Evolutionary conservation across 1,284 basidiomycete species (phyloP), one percentile per base, ranked within the genome.

Genomic region (Microstroma glucosiphilum): DNA sequence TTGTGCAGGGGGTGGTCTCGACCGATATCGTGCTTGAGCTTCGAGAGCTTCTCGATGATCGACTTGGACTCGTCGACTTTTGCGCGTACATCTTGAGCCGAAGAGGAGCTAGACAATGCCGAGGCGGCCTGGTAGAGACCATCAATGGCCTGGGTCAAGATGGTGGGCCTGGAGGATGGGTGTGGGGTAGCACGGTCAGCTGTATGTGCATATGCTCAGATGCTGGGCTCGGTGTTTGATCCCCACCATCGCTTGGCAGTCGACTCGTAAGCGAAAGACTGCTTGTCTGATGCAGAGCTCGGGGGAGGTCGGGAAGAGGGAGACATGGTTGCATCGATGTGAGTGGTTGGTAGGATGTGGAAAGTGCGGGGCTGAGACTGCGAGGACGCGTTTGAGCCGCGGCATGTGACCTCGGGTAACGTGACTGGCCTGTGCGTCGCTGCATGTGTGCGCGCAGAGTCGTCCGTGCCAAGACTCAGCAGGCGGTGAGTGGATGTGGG

Each of bases 1-100:
- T 68, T 61, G 88, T 86, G 83, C 53, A 98, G 81, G 2, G 83
- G 80, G 56, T 85, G 85, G 80, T 96, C 89, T 65, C 90, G 84
- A 0, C 86, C 87, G 88, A 96, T 92, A 75, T 89, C 87, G 81
- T 94, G 89, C 81, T 93, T 96, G 66, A 97, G 82, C 72, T 86
- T 86, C 71, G 89, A 88, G 62, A 93, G 83, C 70, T 85, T 83
- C 61, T 86, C 84, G 62, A 98, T 92, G 70, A 96, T 86, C 21
- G 49, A 80, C 78, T 90, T 92, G 6, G 89, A 91, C 76, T 92
- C 89, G 17, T 74, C 70, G 25, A 82, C 70, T 75, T 82, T 82
- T 21, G 71, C 77, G 48, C 64, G 82, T 78, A 12, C 58, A 64
- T 41, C 60, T 62, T 57, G 61, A 62, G 51, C 69, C 61, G 54